Percentiles rank a stretch among this genome's conserved stretches.
These are phyloP conservation scores for Cladosporium sp. DNA, from an alignment of 2,329 filamentous ascomycete genomes.

Conservation along the genomic window DNA sequence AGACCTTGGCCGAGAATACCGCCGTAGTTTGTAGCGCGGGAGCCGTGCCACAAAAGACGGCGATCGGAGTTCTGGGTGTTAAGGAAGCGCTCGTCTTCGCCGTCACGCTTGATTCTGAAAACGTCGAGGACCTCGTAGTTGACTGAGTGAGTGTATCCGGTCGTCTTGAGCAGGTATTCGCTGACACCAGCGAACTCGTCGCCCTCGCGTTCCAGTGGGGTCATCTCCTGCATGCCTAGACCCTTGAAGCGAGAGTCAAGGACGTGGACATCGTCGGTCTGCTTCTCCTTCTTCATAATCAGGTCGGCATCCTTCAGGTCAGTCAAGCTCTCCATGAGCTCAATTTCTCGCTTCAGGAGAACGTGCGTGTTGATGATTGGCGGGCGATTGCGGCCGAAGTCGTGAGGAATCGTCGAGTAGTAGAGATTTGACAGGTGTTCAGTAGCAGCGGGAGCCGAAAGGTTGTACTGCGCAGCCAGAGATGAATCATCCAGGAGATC, in stretches of 20 bases:
- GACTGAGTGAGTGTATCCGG: constrained; percentile 62
- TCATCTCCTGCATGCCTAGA: constrained; percentile 73
- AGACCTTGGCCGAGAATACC: constrained; percentile 85
- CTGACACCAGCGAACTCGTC: constrained; percentile 62
- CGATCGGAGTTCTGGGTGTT: constrained; percentile 59
- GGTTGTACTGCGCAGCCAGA: constrained; percentile 42
- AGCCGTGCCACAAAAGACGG: constrained; percentile 83
- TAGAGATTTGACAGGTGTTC: constrained; percentile 71
- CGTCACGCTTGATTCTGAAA: constrained; percentile 74
- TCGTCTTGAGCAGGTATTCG: constrained; percentile 63
- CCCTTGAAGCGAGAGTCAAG: constrained; percentile 70
- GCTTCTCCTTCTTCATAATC: constrained; percentile 63
- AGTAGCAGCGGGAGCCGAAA: constrained; percentile 37
- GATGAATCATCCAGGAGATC: constrained; percentile 56
- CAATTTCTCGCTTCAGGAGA: constrained; percentile 70
- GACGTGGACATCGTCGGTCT: constrained; percentile 52
- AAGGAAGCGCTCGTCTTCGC: constrained; percentile 67
- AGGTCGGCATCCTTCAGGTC: constrained; percentile 80
- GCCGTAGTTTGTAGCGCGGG: constrained; percentile 76
- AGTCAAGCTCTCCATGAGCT: constrained; percentile 72
- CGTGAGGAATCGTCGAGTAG: constrained; percentile 78
- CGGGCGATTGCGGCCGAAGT: constrained; percentile 69
- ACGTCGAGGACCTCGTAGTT: constrained; percentile 65
- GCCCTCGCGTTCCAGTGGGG: constrained; percentile 55
- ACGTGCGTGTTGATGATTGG: constrained; percentile 58